phyloP scores from a whole-genome alignment of 306 rosid species.

The Cucurbita maxima region DNA sequence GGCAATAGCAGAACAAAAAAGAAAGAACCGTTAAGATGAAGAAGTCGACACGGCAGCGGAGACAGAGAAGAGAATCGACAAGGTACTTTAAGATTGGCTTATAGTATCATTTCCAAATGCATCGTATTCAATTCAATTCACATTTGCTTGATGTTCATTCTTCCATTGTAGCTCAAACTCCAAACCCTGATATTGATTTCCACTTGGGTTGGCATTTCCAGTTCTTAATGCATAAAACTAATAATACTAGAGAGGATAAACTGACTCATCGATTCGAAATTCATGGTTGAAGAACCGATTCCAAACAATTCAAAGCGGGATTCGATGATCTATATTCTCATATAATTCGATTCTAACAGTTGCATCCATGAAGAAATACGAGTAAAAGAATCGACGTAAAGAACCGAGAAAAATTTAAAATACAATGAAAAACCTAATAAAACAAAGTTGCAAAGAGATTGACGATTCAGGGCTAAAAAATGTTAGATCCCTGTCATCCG shows the following conservation, averaged over 20 bases:
- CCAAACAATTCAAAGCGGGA: too few species aligned
- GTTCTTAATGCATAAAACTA: too few species aligned
- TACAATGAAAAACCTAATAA: conserved; percentile 48
- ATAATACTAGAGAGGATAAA: neutral
- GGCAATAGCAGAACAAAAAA: conserved; percentile 49
- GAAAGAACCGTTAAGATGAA: conserved; percentile 42
- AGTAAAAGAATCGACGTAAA: neutral
- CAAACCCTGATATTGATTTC: neutral
- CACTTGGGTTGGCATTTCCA: too few species aligned
- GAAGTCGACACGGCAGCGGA: neutral
- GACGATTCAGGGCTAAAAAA: conserved; percentile 18
- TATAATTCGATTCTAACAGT: neutral
- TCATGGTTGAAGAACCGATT: neutral
- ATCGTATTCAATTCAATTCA: neutral
- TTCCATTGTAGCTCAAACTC: neutral
- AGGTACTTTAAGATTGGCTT: conserved; percentile 2
- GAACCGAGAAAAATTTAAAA: conserved; percentile 23
- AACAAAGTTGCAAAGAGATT: conserved; percentile 21
- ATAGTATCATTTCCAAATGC: conserved; percentile 16
- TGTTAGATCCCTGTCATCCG: conserved; percentile 27
- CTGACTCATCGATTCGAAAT: too few species aligned
- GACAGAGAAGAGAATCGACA: neutral
- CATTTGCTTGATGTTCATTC: neutral
- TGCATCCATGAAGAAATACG: neutral
- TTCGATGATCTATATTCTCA: neutral